These are phyloP conservation scores for Bryopsis sp. DNA, from an alignment of 139 green algal genomes.

Conservation along the genomic window DNA sequence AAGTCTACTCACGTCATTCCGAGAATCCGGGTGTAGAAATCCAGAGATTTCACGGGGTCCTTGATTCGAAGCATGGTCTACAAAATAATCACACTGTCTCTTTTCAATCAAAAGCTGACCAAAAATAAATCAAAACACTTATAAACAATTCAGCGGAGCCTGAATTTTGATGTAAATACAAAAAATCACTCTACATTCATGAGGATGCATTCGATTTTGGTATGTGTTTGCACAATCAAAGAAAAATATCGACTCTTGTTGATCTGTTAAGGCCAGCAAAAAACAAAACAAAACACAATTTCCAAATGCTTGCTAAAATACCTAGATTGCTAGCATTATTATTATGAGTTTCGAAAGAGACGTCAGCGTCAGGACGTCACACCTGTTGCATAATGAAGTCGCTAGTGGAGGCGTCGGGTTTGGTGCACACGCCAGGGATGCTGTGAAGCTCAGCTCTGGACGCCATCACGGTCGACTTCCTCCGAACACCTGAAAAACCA, in stretches of 20 bases:
- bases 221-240: no score
- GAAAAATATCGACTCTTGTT: no score
- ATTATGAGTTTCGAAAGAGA: neutral
- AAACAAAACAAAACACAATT: no score
- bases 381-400: constrained; percentile 67
- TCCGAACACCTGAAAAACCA: neutral
- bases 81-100: neutral
- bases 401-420: constrained; percentile 38
- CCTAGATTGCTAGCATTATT: neutral
- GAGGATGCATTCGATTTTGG: no score
- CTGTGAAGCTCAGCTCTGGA: constrained; percentile 13
- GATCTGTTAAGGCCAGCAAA: no score
- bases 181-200: no score
- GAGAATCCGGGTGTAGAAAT: constrained; percentile 82
- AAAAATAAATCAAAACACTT: no score
- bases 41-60: constrained; percentile 56
- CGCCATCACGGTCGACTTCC: constrained; percentile 9
- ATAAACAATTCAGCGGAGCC: no score
- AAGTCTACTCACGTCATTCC: constrained; percentile 50
- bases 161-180: no score
- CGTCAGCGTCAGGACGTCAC: neutral
- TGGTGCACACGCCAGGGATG: constrained; percentile 22
- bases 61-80: constrained; percentile 82
- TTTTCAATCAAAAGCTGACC: no score
- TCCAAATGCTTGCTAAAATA: no score